These are phyloP conservation scores for Volvox africanus DNA, from an alignment of 139 green algal species.

Conservation along the genomic window DNA sequence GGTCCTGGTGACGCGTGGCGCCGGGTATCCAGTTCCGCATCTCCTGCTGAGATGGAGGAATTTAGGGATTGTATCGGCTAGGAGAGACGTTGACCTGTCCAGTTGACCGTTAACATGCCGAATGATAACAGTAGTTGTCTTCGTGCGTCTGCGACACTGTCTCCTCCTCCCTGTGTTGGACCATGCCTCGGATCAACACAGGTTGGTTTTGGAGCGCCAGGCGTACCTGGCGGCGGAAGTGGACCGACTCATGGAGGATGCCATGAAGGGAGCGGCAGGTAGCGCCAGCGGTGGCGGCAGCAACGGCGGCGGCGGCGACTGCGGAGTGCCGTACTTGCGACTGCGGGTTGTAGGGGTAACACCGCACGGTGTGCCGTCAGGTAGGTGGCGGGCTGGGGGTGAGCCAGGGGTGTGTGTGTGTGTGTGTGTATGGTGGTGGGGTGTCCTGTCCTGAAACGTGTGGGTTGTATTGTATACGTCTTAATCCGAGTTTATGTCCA, in stretches of 20 bases:
- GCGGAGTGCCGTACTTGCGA: constrained; percentile 3
- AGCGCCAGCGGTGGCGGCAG: not conserved
- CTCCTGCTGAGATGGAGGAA: no score
- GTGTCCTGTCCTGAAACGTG: no score
- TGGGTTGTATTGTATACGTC: no score
- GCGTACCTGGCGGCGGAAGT: constrained; percentile 9
- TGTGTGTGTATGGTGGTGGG: no score
- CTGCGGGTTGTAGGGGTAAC: constrained; percentile 21
- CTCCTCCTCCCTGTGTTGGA: not conserved
- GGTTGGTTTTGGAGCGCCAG: constrained; percentile 22
- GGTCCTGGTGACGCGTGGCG: no score
- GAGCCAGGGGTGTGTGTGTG: no score
- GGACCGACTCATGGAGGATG: not conserved
- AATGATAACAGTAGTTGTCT: no score
- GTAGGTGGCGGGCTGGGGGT: not conserved
- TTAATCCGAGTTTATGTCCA: no score
- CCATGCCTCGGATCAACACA: not conserved
- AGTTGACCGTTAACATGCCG: no score
- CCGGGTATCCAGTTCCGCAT: no score
- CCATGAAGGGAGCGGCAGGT: not conserved
- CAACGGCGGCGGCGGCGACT: constrained; percentile 2
- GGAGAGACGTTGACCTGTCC: no score
- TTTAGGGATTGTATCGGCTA: no score
- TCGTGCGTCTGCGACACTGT: not conserved
- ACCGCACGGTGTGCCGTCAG: not conserved